Conservation (phyloP, 768 basidiomycete genomes). For the Mycena haematopus region DNA sequence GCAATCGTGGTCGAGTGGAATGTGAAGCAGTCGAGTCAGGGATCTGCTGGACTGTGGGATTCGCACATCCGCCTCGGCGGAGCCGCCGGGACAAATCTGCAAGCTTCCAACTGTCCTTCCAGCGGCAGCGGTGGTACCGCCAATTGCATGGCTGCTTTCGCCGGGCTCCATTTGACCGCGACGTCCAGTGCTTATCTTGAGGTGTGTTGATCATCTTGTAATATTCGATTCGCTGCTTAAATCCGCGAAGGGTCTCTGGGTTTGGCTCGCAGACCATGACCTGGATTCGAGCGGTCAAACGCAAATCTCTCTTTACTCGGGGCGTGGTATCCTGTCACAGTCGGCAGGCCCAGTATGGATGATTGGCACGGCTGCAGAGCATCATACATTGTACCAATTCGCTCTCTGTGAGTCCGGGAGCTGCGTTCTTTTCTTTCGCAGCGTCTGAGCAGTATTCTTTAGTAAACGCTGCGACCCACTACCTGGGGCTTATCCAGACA, state of each 20-base stretch:
- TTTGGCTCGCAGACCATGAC: conserved; percentile 83
- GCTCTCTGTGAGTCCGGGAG: too few species aligned
- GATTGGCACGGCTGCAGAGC: conserved; percentile 85
- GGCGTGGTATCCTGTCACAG: conserved; percentile 77
- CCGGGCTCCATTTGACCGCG: conserved; percentile 65
- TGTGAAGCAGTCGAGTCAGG: conserved; percentile 62
- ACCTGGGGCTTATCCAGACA: conserved; percentile 75
- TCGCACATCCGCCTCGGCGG: conserved; percentile 51
- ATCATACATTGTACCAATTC: too few species aligned
- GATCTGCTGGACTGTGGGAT: conserved; percentile 66
- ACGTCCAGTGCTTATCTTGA: conserved; percentile 67
- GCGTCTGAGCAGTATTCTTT: conserved; percentile 51
- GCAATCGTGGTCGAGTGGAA: conserved; percentile 78
- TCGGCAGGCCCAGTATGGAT: conserved; percentile 82
- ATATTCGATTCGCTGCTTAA: not conserved
- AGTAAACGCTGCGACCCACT: conserved; percentile 68
- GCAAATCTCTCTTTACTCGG: conserved; percentile 66
- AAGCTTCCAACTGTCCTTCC: conserved; percentile 51
- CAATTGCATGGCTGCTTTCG: conserved; percentile 68
- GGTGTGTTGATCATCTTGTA: conserved; percentile 40
- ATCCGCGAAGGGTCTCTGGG: conserved; percentile 68
- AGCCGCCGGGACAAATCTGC: conserved; percentile 65
- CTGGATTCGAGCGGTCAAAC: conserved; percentile 57
- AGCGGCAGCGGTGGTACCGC: conserved; percentile 48
- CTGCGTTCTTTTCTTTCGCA: too few species aligned